phyloP scores from a whole-genome alignment of 495 filamentous ascomycete genomes.

The Halenospora varia region DNA sequence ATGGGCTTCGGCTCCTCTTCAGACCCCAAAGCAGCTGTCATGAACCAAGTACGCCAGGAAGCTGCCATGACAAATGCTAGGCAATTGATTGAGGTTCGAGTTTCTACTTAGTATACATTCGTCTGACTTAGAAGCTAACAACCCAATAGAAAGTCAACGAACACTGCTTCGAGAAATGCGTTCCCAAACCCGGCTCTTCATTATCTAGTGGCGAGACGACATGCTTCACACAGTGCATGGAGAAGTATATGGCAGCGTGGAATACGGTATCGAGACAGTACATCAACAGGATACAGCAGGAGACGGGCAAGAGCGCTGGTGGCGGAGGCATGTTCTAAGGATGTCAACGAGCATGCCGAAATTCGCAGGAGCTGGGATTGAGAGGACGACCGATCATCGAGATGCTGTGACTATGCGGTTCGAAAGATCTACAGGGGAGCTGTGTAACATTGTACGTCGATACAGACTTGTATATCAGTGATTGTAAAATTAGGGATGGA shows the following conservation, averaged over 20 bases:
- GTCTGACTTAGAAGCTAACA: neutral
- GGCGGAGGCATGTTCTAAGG: slow-evolving; percentile 24
- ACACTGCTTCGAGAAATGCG: slow-evolving; percentile 92
- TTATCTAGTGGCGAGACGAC: slow-evolving; percentile 68
- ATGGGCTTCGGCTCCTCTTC: slow-evolving; percentile 28
- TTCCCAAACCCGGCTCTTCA: slow-evolving; percentile 76
- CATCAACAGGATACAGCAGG: slow-evolving; percentile 62
- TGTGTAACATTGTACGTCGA: slow-evolving; percentile 7
- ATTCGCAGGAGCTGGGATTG: too few relatives aligned
- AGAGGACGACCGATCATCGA: too few relatives aligned
- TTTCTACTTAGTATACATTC: neutral
- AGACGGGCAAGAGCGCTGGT: slow-evolving; percentile 16
- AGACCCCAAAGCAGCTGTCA: slow-evolving; percentile 64
- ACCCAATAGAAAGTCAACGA: slow-evolving; percentile 81
- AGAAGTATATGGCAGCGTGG: slow-evolving; percentile 96
- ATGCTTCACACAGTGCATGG: slow-evolving; percentile 87
- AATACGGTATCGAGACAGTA: slow-evolving; percentile 78
- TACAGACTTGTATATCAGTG: neutral
- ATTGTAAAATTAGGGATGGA: neutral
- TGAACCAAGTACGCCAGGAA: slow-evolving; percentile 72
- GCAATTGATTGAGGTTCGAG: slow-evolving; percentile 65
- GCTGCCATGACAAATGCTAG: slow-evolving; percentile 71
- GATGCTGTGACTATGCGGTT: too few relatives aligned
- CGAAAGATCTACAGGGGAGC: too few relatives aligned
- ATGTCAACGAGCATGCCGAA: too few relatives aligned